Evolutionary conservation across 148 eudicot genomes (phyloP).

Genomic region (Heliamphora exappendiculata): DNA sequence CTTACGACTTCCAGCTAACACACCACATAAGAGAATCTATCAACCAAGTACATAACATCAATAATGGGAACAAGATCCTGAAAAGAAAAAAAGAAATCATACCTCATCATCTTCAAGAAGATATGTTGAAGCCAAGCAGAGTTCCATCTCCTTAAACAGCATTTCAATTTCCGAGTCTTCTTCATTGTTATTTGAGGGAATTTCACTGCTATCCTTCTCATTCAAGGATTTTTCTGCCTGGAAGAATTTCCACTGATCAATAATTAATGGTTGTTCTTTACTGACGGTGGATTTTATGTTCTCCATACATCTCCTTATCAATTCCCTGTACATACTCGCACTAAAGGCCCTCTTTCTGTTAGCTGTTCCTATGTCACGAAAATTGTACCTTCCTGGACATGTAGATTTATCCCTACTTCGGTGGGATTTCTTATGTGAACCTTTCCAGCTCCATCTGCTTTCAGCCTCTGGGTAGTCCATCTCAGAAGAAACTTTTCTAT

Average conservation of each 20-base stretch:
- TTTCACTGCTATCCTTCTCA: conserved; percentile 28
- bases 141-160: conserved; percentile 91
- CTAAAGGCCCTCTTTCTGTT: conserved; percentile 3
- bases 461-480: conserved; percentile 28
- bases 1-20: neutral
- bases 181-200: conserved; percentile 33
- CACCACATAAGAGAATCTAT: neutral
- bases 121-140: conserved; percentile 68
- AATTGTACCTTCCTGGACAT: neutral
- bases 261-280: conserved; percentile 17
- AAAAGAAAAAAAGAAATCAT: neutral
- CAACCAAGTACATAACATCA: neutral
- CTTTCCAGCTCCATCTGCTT: conserved; percentile 22
- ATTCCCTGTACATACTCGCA: conserved; percentile 14
- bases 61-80: neutral
- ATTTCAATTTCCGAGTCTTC: conserved; percentile 65
- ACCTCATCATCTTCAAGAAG: conserved; percentile 65
- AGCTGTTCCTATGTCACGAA: neutral
- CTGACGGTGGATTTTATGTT: conserved; percentile 14
- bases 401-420: conserved; percentile 11
- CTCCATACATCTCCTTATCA: conserved; percentile 18
- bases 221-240: conserved; percentile 5
- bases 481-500: conserved; percentile 30
- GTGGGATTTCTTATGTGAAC: conserved; percentile 13
- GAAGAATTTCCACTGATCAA: conserved; percentile 21